A percentile compares a stretch with the other conserved stretches of the same genome.
These are phyloP conservation scores for Ophiostoma piceae DNA, from an alignment of 2,329 filamentous ascomycete genomes.

Conservation along the genomic window DNA sequence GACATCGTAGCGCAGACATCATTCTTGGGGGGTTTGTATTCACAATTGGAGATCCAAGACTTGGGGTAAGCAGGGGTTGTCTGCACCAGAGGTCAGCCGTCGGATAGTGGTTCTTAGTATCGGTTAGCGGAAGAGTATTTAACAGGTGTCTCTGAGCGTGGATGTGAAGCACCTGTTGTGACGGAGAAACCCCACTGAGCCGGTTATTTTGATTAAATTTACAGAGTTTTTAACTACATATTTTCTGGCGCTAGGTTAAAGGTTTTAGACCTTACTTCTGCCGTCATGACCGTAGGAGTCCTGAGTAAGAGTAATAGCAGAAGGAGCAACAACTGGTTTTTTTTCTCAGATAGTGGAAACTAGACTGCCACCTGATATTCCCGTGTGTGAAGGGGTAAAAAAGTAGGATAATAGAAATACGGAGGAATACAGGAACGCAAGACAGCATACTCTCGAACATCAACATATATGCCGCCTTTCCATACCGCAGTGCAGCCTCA, in stretches of 20 bases:
- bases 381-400: neutral
- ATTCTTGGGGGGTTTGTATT: no score
- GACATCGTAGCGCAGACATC: neutral
- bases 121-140: conserved; percentile 15
- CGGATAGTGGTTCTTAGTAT: neutral
- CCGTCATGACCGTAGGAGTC: neutral
- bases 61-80: neutral
- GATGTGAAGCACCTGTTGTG: neutral
- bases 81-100: neutral
- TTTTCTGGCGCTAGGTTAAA: conserved; percentile 10
- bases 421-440: neutral
- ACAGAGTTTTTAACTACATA: neutral
- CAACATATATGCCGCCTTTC: neutral
- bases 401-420: neutral
- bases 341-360: neutral
- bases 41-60: neutral
- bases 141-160: neutral
- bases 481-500: neutral
- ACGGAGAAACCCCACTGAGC: neutral
- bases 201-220: neutral
- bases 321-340: neutral
- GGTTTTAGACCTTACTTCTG: neutral
- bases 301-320: neutral
- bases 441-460: neutral
- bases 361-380: neutral